A percentile compares a stretch with the other conserved stretches of the same genome.
These are phyloP conservation scores for Astragalus glycyphyllos DNA, from an alignment of 306 rosid genomes.

Conservation along the genomic window DNA sequence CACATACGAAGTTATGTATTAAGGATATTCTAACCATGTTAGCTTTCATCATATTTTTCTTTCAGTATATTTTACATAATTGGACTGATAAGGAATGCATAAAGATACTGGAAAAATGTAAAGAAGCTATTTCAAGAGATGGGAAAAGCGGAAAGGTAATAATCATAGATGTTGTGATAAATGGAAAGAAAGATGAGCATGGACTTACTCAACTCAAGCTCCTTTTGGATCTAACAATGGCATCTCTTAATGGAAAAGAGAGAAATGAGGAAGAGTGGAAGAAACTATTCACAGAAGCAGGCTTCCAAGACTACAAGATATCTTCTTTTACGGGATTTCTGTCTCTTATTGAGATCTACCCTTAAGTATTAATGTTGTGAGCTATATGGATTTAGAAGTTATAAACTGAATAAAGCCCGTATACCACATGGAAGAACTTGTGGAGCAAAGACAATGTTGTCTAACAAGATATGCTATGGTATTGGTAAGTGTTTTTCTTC, in stretches of 20 bases:
- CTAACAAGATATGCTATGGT: too few relatives aligned
- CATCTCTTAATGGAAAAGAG: conserved; percentile 45
- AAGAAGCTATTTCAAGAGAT: conserved; percentile 43
- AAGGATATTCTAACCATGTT: too few relatives aligned
- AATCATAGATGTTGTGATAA: conserved; percentile 51
- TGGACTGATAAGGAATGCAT: conserved; percentile 50
- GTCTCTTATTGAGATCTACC: conserved; percentile 60
- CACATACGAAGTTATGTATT: too few relatives aligned
- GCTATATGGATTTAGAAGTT: too few relatives aligned
- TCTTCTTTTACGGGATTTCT: conserved; percentile 41
- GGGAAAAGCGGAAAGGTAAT: conserved; percentile 47
- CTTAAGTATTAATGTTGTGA: conserved; percentile 25
- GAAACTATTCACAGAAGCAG: conserved; percentile 51
- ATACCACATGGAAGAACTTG: too few relatives aligned
- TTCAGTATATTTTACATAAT: conserved; percentile 35
- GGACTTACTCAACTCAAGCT: conserved; percentile 44
- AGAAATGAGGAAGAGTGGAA: conserved; percentile 54
- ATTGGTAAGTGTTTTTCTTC: too few relatives aligned
- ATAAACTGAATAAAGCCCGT: too few relatives aligned
- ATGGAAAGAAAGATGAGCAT: conserved; percentile 30
- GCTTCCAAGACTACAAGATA: conserved; percentile 50
- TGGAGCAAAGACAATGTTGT: too few relatives aligned
- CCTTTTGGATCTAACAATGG: conserved; percentile 43
- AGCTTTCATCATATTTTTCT: too few relatives aligned
- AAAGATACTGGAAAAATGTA: conserved; percentile 48